Evolutionary conservation across 176 grass and related monocot genomes (phyloP), one percentile per base, ranked within the genome.

Genomic region (Eleusine indica): DNA sequence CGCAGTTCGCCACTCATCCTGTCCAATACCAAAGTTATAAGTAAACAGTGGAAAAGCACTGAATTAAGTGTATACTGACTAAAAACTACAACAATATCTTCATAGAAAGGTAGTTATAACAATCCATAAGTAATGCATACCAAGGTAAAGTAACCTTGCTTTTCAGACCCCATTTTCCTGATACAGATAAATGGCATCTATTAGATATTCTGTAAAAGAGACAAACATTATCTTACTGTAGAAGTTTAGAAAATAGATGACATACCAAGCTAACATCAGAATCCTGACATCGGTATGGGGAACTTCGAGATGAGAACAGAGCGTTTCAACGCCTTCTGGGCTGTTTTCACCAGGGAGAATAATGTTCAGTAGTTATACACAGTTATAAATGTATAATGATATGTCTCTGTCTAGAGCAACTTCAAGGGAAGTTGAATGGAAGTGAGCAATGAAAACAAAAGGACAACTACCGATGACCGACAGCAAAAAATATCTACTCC

Each of bases 221-320:
- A 84, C 28, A 21, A 68, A 12, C 12, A 66, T 61, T 37, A 21
- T 37, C 4, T 64, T 48, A 46, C 53, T 8, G 22, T 10, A 60
- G 1, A 60, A 22, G 19, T 66, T 57, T 52, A 82, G 42, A 88
- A 28, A 72, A 86, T 4, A 47, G 38, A 53, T 70, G 10, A 9
- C 81, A 87, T 95, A 96, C 97, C 97, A 99, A 71, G 97, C 97
- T 71, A 99, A 89, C 93, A 99, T 99, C 70, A 99, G 88, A 91
- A 99, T 96, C 85, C 93, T 93, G 78, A 96, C 91, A 89, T 99
- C 97, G 4, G 97, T 99, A 89, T 94, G 90, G 68, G 94, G 84
- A 86, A 99, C 97, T 70, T 94, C 93, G 6, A 99, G 86, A 86
- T 88, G 69, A 75, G 90, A 89, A 89, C 97, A 99, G 47, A 99